Conservation (phyloP, 2,329 filamentous ascomycete species). For the Cytospora piceae region DNA sequence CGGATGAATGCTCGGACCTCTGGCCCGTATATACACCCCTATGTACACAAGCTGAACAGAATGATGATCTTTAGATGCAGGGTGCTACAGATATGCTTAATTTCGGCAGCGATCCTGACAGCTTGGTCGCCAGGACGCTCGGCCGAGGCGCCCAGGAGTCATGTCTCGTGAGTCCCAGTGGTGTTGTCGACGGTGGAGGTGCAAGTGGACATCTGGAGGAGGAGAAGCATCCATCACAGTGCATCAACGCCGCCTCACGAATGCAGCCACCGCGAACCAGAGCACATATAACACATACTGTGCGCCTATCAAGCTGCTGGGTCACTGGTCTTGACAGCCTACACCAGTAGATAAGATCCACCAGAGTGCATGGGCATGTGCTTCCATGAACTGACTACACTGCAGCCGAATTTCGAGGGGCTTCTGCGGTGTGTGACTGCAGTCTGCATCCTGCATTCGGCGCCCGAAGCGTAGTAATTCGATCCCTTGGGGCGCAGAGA, state of each 20-base stretch:
- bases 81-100: neutral
- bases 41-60: conserved; percentile 4
- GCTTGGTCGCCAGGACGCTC: neutral
- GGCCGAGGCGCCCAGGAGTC: neutral
- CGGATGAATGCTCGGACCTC: conserved; percentile 2
- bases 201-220: neutral
- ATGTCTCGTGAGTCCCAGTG: neutral
- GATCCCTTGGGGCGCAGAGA: conserved; percentile 14
- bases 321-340: neutral
- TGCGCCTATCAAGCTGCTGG: neutral
- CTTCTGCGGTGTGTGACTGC: conserved; percentile 16
- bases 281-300: neutral
- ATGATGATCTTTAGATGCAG: conserved; percentile 18
- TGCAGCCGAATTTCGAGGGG: neutral
- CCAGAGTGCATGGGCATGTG: neutral
- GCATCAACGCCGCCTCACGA: neutral
- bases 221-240: neutral
- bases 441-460: conserved; percentile 17
- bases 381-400: neutral
- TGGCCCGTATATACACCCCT: neutral
- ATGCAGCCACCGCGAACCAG: neutral
- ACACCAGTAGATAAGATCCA: neutral
- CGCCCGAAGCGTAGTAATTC: conserved; percentile 12
- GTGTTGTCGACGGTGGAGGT: neutral
- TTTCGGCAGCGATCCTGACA: neutral